Percentiles rank a stretch among this genome's conserved stretches.
These are phyloP conservation scores for Polytrichum commune DNA, from an alignment of 225 moss, liverwort and hornwort genomes.

Conservation along the genomic window DNA sequence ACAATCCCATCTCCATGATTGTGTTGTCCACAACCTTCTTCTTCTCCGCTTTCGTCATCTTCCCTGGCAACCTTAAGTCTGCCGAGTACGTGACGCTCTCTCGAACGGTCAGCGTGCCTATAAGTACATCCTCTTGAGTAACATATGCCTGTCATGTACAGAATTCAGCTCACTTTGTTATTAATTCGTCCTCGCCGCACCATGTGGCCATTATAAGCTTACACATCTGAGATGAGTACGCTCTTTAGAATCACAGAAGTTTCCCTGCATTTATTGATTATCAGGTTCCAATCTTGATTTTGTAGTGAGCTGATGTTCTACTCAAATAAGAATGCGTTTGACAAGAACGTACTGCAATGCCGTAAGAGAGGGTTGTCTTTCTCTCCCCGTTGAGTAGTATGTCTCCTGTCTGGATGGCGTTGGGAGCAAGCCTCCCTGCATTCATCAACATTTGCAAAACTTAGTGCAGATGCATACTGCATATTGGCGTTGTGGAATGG, in stretches of 20 bases:
- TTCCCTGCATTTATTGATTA: background rate
- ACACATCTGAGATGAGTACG: background rate
- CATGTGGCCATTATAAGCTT: too few relatives aligned
- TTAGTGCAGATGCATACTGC: background rate
- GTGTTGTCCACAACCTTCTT: conserved; percentile 32
- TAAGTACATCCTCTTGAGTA: conserved; percentile 51
- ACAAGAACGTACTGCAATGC: conserved; percentile 26
- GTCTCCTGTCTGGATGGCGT: conserved; percentile 33
- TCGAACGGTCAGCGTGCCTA: conserved; percentile 47
- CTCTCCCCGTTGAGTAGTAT: conserved; percentile 38
- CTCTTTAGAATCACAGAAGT: background rate
- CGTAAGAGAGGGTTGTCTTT: conserved; percentile 42
- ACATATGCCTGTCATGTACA: conserved; percentile 35
- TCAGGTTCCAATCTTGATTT: background rate
- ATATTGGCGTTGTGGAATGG: background rate
- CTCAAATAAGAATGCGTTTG: background rate
- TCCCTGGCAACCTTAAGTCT: conserved; percentile 34
- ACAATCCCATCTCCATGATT: conserved; percentile 43
- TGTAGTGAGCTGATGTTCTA: background rate
- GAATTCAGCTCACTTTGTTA: background rate
- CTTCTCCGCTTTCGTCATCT: conserved; percentile 17
- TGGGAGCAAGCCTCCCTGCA: conserved; percentile 44
- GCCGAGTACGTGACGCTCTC: conserved; percentile 50
- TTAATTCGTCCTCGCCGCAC: too few relatives aligned
- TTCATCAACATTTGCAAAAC: background rate